Base-by-base conservation (phyloP, 345 rosid species). In the Erodium maritimum region DNA sequence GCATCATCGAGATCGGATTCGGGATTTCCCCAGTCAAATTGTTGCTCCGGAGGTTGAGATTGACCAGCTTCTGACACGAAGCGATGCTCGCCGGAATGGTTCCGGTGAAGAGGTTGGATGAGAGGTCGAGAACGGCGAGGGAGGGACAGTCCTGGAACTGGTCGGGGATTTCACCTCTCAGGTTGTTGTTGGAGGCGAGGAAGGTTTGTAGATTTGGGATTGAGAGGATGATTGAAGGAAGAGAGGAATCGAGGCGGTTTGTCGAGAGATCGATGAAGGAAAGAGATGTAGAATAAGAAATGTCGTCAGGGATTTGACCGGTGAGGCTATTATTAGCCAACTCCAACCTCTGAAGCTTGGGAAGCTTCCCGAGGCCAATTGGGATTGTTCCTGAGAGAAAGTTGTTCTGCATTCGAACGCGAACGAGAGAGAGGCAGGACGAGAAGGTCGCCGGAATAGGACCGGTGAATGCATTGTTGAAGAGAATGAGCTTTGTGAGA, bases 61-160 rank as follows among this genome's bases (percentile, higher is more conserved):
- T 88, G 21, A 86, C 91, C 63, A 88, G 62, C 66, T 73, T 91
- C 76, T 73, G 78, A 60, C 98, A 86, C 11, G 96, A 88, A 66
- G 89, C 95, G 66, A 88, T 79, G 85, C 94, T 85, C 10, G 82
- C 61, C 0, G 96, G 98, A 50, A 91, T 84, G 56, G 55, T 69
- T 52, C 98, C 90, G n/a, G 75, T 64, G 34, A 91, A 71, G 68
- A 52, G 75, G 78, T 88, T 91, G 50, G 82, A 75, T 24, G 96
- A 88, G 64, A 91, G 89, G 73, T 91, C 98, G 53, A 91, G 86
- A 60, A 64, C 73, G 4, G 88, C 75, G 52, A 91, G 96, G 1
- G 93, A 73, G 70, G 96, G 96, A 64, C 90, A 84, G 66, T 84
- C 98, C 73, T 91, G 98, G 72, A 88, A 88, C 62, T 79, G 90